Base-by-base conservation (phyloP, 2,329 filamentous ascomycete genomes). In the Dothideomycetes sp. region DNA sequence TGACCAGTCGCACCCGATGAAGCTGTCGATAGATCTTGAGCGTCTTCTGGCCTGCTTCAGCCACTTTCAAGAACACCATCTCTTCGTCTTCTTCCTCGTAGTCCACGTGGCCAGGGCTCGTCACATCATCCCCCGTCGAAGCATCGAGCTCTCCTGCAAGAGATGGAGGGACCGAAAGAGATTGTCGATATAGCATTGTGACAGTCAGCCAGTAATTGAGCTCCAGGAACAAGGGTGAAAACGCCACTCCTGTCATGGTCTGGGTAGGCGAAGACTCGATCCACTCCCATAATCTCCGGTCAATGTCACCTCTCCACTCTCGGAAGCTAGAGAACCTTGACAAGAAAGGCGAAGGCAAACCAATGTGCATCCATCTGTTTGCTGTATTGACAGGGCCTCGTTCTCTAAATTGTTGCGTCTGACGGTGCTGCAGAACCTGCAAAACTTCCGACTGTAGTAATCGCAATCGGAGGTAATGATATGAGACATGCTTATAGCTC, bases 161-260 rank as follows among this genome's bases (percentile, higher is more conserved):
- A 54, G 87, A 78, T 28, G 82, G 77, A 1, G 89, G 89, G 13
- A 94, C 84, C 82, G 46, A 94, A 63, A 60, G 47, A 5, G 59
- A 87, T 91, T 94, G 89, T 41, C 89, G 74, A 59, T 96, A 96
- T 15, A 96, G 74, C 81, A 95, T 87, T 50, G 95, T 93, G 46
- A 96, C 80, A 3, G 87, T 86, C 59, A 95, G 89, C 88, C 89
- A 96, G 62, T 96, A 96, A 60, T 96, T 96, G 46, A 96, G 71
- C 53, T 95, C 86, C 4, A 95, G 64, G 53, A 96, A 94, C 42
- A 94, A 82, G 1, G 84, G 79, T 1, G 84, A 87, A 58, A 96
- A 96, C 4, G 78, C 78, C 2, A 96, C 91, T 1, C 88, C 88
- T 0, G 85, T 94, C 44, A 91, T 78, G 16, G 75, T 64, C 47